These are phyloP conservation scores for Hibiscus mutabilis DNA, from an alignment of 345 rosid species.

Conservation along the genomic window DNA sequence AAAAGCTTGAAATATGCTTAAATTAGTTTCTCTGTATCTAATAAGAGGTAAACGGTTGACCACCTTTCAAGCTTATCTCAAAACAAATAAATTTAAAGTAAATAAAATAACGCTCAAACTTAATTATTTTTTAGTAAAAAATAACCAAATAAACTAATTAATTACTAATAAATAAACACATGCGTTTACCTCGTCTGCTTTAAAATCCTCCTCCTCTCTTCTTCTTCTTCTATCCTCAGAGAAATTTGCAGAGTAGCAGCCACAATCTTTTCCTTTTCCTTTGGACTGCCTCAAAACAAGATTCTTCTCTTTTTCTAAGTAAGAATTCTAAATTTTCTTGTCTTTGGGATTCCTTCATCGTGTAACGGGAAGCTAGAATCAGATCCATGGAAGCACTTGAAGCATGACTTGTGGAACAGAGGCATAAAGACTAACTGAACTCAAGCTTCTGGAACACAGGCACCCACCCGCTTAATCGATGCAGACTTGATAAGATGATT, in stretches of 20 bases:
- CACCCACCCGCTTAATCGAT: conserved; percentile 61
- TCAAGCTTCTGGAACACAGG: conserved; percentile 56
- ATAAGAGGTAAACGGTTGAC: no score
- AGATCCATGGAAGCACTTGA: conserved; percentile 26
- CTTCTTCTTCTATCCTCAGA: no score
- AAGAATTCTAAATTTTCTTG: not conserved
- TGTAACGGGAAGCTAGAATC: not conserved
- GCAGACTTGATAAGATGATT: conserved; percentile 83
- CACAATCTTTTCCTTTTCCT: conserved; percentile 12
- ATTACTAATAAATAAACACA: not conserved
- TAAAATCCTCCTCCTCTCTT: not conserved
- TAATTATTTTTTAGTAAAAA: no score
- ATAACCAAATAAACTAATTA: not conserved
- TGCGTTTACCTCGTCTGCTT: not conserved
- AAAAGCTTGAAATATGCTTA: no score
- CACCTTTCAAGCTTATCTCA: no score
- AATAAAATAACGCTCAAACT: no score
- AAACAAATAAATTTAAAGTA: no score
- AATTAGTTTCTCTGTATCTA: no score
- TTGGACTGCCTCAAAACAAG: not conserved
- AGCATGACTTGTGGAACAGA: no score
- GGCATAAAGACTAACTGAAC: no score
- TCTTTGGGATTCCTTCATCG: not conserved
- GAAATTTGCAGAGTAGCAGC: conserved; percentile 8
- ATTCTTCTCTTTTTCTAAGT: not conserved